Evolutionary conservation across 2,329 filamentous ascomycete genomes (phyloP), one percentile per base, ranked within the genome.

Genomic region (Aspergillus latus): DNA sequence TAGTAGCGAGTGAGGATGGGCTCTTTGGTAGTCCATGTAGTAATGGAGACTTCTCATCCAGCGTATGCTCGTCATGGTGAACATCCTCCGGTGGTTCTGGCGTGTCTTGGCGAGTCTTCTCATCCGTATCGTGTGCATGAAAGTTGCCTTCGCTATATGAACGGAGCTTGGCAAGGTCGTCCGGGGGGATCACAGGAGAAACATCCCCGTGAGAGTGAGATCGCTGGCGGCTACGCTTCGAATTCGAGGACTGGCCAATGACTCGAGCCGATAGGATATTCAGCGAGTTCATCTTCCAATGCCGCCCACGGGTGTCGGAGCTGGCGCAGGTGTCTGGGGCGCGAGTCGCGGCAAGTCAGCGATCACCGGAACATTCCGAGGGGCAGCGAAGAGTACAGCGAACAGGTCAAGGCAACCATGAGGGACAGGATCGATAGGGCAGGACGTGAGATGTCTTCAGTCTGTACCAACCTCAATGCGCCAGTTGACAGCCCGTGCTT

Each of bases 261-360:
- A 92, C 89, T 78, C 89, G 88, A 73, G 90, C 86, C 70, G 91
- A 94, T 74, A 97, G 85, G 74, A 96, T 90, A 79, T 94, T 96
- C 80, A 96, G 82, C 69, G 92, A 96, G 86, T 97, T 97, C 93
- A 97, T 97, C 78, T 83, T 89, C 80, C 76, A 75, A 71, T 68
- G 64, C 64, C 69, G 72, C 78, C 76, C 79, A 81, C 81, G 71
- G 72, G 74, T 70, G 64, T 66, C 67, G 63, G 64, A 64, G 68
- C 62, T 64, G 66, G 67, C 69, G 66, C 70, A 68, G 66, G 59
- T 67, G 63, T 74, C 70, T 74, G 65, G 51, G 62, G 50, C 59
- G 53, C 57, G 48, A 49, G 48, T 42, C 54, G 57, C 64, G 63
- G 56, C 42, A 51, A 21, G 56, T 64, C 59, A 65, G 63, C 56